Evolutionary conservation across 1,139 yeast genomes (phyloP).

Genomic region (Spencermartinsiella ligniputridi): DNA sequence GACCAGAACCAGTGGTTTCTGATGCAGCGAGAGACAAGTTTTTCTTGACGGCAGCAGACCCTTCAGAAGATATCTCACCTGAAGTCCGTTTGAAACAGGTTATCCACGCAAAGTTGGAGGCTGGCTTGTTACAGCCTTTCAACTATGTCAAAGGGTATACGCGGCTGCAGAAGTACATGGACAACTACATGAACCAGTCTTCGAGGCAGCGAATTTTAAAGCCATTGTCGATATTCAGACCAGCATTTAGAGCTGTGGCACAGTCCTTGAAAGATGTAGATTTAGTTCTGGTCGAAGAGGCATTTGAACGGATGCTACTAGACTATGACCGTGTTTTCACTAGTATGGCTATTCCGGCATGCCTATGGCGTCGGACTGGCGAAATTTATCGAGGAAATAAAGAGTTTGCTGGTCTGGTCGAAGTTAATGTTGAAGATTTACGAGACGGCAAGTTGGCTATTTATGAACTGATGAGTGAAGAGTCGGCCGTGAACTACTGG

Average conservation of each 20-base stretch:
- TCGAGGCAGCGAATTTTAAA: conserved; percentile 84
- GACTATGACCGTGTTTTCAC: conserved; percentile 96
- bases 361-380: conserved; percentile 96
- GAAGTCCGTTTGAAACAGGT: conserved; percentile 92
- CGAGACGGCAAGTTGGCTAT: conserved; percentile 91
- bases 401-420: conserved; percentile 92
- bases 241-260: conserved; percentile 93
- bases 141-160: conserved; percentile 95
- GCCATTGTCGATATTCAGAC: conserved; percentile 82
- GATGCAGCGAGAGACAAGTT: conserved; percentile 90
- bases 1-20: conserved; percentile 15
- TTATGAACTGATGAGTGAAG: conserved; percentile 93
- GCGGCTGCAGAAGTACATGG: conserved; percentile 85
- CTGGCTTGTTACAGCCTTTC: conserved; percentile 89
- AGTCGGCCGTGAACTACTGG: conserved; percentile 97
- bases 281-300: conserved; percentile 86
- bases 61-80: conserved; percentile 90
- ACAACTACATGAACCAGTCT: conserved; percentile 80
- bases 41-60: conserved; percentile 95
- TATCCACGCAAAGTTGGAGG: conserved; percentile 92
- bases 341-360: conserved; percentile 97
- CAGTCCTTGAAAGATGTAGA: conserved; percentile 88
- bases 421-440: conserved; percentile 86
- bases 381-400: conserved; percentile 94
- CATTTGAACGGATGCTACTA: conserved; percentile 86